phyloP scores from a whole-genome alignment of 306 rosid genomes.

The Sindora glabra region DNA sequence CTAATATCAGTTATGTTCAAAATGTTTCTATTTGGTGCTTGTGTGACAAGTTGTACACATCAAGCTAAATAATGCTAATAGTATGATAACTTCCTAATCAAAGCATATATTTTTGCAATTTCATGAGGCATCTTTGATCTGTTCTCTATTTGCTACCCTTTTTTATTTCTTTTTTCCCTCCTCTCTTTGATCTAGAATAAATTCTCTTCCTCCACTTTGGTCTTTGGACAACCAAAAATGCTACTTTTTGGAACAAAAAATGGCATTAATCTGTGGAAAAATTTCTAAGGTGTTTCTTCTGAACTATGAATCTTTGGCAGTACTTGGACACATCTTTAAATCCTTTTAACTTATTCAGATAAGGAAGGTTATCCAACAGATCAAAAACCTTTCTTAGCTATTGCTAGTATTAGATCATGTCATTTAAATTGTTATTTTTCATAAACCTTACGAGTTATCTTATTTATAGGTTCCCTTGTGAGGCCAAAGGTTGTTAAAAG shows the following conservation, averaged over 20 bases:
- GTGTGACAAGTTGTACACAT: neutral
- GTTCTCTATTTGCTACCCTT: neutral
- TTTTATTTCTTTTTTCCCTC: neutral
- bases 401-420: neutral
- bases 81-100: neutral
- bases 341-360: neutral
- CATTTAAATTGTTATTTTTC: too few relatives aligned
- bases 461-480: constrained; percentile 78
- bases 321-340: neutral
- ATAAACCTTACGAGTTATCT: constrained; percentile 8
- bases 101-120: neutral
- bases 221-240: neutral
- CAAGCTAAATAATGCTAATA: neutral
- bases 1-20: neutral
- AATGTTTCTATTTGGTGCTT: neutral
- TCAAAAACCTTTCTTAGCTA: neutral
- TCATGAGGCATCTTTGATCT: neutral
- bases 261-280: neutral
- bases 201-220: neutral
- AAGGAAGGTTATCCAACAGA: neutral
- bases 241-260: neutral
- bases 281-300: neutral
- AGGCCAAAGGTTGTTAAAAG: constrained; percentile 98
- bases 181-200: neutral
- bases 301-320: neutral